Percentiles rank a stretch among this genome's conserved stretches.
Conservation (phyloP, 371 early-diverging fungal genomes). For the Amoeboradix gromovi region DNA sequence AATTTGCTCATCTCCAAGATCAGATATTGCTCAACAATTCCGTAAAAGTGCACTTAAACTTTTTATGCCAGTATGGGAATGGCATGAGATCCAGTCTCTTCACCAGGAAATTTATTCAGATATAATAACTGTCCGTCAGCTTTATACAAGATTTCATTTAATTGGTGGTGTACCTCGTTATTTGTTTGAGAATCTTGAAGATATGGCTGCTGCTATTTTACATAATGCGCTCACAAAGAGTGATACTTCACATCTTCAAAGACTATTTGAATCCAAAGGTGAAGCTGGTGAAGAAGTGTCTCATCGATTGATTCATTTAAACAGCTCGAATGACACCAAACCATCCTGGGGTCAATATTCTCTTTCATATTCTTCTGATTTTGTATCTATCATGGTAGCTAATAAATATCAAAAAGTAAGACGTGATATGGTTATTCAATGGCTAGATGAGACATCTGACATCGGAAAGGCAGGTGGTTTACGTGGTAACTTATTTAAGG, state of each 20-base stretch:
- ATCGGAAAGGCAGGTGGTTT: constrained; percentile 1
- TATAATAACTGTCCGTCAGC: neutral
- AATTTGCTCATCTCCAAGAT: neutral
- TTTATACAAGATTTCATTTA: neutral
- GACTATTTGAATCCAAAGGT: neutral
- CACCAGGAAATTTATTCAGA: neutral
- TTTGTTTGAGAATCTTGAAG: neutral
- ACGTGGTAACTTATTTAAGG: neutral
- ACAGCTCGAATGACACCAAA: neutral
- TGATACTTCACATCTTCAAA: neutral
- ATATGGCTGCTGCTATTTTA: neutral
- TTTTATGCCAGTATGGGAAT: constrained; percentile 1
- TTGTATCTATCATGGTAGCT: neutral
- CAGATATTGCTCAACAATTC: neutral
- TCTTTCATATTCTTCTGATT: neutral
- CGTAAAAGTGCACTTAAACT: neutral
- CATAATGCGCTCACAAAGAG: neutral
- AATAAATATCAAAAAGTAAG: neutral
- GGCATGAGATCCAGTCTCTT: constrained; percentile 1
- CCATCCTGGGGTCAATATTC: neutral
- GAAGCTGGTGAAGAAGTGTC: neutral
- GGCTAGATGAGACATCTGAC: neutral
- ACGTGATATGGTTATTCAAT: neutral
- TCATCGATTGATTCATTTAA: constrained; percentile 1
- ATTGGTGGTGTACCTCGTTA: constrained; percentile 1